Evolutionary conservation across 352 stramenopile genomes (phyloP).

Genomic region (Globisporangium alternatum): DNA sequence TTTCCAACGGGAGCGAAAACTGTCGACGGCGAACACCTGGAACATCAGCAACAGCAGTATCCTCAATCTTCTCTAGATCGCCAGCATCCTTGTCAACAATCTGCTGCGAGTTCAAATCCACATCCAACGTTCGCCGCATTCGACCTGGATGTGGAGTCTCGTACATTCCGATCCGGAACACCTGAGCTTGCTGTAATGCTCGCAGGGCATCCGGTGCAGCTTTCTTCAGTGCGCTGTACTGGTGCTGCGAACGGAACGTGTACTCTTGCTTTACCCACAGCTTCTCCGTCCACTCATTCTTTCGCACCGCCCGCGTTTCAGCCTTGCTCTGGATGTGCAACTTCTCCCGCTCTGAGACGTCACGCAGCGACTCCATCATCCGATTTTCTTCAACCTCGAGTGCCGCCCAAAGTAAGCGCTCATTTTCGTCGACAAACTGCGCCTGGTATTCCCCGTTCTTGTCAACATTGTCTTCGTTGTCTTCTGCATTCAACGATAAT

Average conservation of each 20-base stretch:
- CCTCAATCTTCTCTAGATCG: neutral
- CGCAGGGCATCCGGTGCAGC: conserved; percentile 28
- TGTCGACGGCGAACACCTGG: conserved; percentile 18
- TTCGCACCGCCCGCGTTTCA: conserved; percentile 20
- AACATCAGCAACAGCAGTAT: neutral
- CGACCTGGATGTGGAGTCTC: conserved; percentile 67
- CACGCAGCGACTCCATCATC: conserved; percentile 58
- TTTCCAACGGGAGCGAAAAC: conserved; percentile 35
- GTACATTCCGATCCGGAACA: conserved; percentile 58
- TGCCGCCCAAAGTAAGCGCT: conserved; percentile 64
- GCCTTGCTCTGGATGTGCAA: conserved; percentile 27
- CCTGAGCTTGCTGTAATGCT: conserved; percentile 25
- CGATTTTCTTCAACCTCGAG: conserved; percentile 82
- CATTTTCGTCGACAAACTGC: conserved; percentile 35
- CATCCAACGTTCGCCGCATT: conserved; percentile 50
- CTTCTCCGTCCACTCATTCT: conserved; percentile 46
- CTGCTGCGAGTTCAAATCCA: conserved; percentile 30
- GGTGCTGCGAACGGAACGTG: conserved; percentile 66
- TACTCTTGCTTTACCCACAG: conserved; percentile 68
- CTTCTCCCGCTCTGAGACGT: conserved; percentile 38
- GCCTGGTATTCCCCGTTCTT: conserved; percentile 1
- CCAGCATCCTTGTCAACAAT: conserved; percentile 1
- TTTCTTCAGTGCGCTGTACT: conserved; percentile 33
- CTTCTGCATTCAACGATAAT: neutral
- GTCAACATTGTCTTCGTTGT: neutral